Evolutionary conservation across 2,329 filamentous ascomycete species (phyloP).

Genomic region (Fusarium floridanum): DNA sequence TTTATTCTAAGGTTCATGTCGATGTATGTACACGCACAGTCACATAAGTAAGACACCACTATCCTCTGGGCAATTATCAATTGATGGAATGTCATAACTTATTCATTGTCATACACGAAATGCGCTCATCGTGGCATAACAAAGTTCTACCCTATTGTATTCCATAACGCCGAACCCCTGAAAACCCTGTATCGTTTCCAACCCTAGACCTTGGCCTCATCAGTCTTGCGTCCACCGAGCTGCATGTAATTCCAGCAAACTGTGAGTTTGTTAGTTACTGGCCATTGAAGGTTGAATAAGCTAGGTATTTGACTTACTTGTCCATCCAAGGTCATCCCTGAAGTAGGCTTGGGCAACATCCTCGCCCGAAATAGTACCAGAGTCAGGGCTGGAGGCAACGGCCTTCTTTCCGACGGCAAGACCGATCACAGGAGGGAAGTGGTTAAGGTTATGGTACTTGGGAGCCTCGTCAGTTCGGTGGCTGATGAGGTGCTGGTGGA

Average conservation of each 20-base stretch:
- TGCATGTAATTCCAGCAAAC: slow-evolving; percentile 69
- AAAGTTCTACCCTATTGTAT: slow-evolving; percentile 16
- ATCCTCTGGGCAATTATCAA: neutral
- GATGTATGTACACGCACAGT: no score
- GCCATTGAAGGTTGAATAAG: no score
- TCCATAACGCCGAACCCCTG: slow-evolving; percentile 36
- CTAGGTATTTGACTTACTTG: slow-evolving; percentile 61
- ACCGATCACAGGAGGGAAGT: slow-evolving; percentile 75
- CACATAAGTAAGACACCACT: neutral
- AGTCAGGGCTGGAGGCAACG: slow-evolving; percentile 70
- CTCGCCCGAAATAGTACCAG: slow-evolving; percentile 70
- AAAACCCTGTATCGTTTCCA: slow-evolving; percentile 1
- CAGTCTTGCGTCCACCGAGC: slow-evolving; percentile 54
- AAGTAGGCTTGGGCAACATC: slow-evolving; percentile 75
- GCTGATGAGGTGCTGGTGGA: slow-evolving; percentile 71
- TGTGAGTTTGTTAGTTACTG: slow-evolving; percentile 47
- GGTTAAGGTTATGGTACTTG: slow-evolving; percentile 62
- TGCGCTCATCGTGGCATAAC: neutral
- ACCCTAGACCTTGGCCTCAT: slow-evolving; percentile 42
- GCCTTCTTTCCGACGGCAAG: slow-evolving; percentile 79
- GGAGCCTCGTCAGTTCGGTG: slow-evolving; percentile 56
- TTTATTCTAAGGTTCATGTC: neutral
- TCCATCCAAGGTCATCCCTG: slow-evolving; percentile 75
- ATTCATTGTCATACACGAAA: neutral
- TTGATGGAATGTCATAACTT: neutral